These are phyloP conservation scores for Paramecium sonneborni DNA, from an alignment of 73 alveolate genomes.

Conservation along the genomic window DNA sequence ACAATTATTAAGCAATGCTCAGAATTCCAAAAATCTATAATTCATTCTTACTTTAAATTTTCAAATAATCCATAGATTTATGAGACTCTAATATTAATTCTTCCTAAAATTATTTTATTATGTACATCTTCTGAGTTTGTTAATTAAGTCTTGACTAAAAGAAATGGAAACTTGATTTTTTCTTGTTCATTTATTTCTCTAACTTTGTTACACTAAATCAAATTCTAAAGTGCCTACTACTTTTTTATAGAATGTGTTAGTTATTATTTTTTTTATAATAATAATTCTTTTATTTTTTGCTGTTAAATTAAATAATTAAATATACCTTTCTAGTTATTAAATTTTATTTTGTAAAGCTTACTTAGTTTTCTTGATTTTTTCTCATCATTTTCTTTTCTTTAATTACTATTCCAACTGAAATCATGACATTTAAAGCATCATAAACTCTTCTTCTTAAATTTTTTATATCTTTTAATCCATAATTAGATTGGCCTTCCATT, in stretches of 20 bases:
- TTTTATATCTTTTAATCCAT: constrained; percentile 39
- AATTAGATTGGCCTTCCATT: not conserved
- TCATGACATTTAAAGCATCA: constrained; percentile 84
- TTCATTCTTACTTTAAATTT: not conserved
- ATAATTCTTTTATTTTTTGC: not conserved
- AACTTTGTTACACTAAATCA: not conserved
- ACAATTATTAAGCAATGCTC: not conserved
- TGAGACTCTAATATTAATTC: not conserved
- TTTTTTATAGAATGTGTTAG: not conserved
- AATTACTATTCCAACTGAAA: constrained; percentile 73
- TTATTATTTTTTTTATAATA: not conserved
- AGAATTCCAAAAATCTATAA: not conserved
- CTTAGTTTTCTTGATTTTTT: not conserved
- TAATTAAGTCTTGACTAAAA: not conserved
- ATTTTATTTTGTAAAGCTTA: not conserved
- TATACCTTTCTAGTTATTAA: not conserved
- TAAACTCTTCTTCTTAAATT: constrained; percentile 85
- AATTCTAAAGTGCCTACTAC: not conserved
- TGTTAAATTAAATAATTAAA: not conserved
- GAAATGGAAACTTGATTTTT: not conserved
- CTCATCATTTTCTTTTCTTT: constrained; percentile 37
- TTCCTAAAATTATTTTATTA: not conserved
- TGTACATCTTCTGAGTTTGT: not conserved
- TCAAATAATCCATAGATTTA: not conserved
- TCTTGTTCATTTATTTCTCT: not conserved